Conservation (phyloP, 139 green algal genomes). For the Tetratostichococcus sp. region DNA sequence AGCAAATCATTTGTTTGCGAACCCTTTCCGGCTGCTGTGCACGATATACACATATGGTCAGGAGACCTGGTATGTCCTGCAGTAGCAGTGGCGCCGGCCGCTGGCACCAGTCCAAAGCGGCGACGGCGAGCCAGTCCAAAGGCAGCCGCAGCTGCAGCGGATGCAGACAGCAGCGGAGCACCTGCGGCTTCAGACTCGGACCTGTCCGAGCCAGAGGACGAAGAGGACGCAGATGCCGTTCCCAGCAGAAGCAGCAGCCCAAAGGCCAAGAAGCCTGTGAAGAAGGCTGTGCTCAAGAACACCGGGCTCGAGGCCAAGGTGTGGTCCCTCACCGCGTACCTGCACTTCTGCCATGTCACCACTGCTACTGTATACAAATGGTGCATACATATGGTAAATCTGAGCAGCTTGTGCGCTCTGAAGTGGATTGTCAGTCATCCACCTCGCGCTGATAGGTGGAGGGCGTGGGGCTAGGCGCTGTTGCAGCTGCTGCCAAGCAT, state of each 20-base stretch:
- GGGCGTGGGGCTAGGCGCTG: slow-evolving; percentile 61
- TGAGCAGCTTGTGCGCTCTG: too few relatives aligned
- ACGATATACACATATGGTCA: too few relatives aligned
- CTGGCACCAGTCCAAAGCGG: neutral
- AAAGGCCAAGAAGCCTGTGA: neutral
- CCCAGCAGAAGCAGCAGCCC: neutral
- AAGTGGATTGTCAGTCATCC: too few relatives aligned
- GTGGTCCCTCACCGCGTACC: neutral
- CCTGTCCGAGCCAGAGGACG: neutral
- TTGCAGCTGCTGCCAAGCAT: slow-evolving; percentile 51
- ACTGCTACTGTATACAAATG: neutral
- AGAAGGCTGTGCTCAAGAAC: neutral
- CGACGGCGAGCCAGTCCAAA: neutral
- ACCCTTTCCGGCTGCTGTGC: too few relatives aligned
- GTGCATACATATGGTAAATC: too few relatives aligned
- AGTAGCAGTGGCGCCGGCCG: neutral
- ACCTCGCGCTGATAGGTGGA: slow-evolving; percentile 33
- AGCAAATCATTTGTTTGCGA: too few relatives aligned
- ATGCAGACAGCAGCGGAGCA: neutral
- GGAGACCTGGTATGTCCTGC: too few relatives aligned
- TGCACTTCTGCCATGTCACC: neutral
- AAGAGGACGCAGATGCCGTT: neutral
- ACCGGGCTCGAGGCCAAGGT: neutral
- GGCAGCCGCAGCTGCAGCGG: too few relatives aligned
- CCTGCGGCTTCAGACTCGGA: too few relatives aligned